Evolutionary conservation across 805 yeast species (phyloP).

Genomic region (Candida andamanensis): DNA sequence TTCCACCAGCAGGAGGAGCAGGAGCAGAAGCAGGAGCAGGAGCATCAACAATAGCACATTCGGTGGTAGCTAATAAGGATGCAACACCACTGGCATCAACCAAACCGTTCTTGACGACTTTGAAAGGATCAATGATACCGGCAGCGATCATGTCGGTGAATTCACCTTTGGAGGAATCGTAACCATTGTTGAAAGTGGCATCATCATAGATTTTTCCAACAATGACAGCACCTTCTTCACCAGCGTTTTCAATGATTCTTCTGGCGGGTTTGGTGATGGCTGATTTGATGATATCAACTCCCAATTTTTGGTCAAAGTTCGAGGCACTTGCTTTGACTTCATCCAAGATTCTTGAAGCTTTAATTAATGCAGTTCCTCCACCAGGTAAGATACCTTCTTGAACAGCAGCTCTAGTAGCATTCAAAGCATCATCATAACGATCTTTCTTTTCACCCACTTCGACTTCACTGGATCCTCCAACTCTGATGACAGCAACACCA

Average conservation of each 20-base stretch:
- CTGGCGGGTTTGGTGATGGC: conserved; percentile 95
- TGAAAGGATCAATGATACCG: conserved; percentile 98
- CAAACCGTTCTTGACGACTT: conserved; percentile 93
- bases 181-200: conserved; percentile 81
- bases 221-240: conserved; percentile 94
- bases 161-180: conserved; percentile 87
- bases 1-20: conserved; percentile 47
- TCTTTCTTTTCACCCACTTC: conserved; percentile 99
- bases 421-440: conserved; percentile 96
- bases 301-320: conserved; percentile 95
- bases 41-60: conserved; percentile 95
- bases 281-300: conserved; percentile 86
- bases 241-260: conserved; percentile 93
- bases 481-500: conserved; percentile 97
- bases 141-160: conserved; percentile 93
- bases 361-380: conserved; percentile 97
- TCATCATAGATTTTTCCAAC: conserved; percentile 78
- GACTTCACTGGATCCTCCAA: conserved; percentile 95
- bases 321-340: conserved; percentile 55
- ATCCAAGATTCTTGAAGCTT: conserved; percentile 78
- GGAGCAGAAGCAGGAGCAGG: conserved; percentile 66
- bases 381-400: conserved; percentile 99
- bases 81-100: conserved; percentile 98
- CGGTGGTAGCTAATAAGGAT: conserved; percentile 93
- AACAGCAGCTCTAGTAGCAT: conserved; percentile 98